These are phyloP conservation scores for Pontederia paniculata DNA, from an alignment of 176 grass and related monocot genomes.

Conservation along the genomic window DNA sequence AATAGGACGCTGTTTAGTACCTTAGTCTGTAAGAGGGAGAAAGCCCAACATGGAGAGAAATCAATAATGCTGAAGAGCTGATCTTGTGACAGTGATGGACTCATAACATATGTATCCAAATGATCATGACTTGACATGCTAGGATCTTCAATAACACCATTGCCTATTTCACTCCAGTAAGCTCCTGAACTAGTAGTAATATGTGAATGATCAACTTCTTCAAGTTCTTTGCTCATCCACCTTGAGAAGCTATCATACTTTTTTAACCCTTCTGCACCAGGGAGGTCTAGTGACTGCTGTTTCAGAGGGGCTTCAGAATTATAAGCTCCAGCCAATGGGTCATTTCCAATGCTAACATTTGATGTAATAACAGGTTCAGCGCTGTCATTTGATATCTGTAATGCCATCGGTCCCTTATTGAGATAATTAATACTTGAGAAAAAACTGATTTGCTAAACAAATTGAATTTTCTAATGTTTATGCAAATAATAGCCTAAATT, in stretches of 20 bases:
- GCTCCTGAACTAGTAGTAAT: constrained; percentile 67
- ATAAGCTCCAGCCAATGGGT: constrained; percentile 27
- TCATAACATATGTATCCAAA: constrained; percentile 62
- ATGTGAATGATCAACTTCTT: constrained; percentile 67
- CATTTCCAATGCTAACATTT: constrained; percentile 32
- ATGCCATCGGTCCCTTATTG: constrained; percentile 6
- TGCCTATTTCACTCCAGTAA: constrained; percentile 63
- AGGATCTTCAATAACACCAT: constrained; percentile 47
- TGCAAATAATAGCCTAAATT: too few relatives aligned
- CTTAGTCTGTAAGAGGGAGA: constrained; percentile 44
- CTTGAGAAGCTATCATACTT: constrained; percentile 96
- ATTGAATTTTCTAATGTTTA: too few relatives aligned
- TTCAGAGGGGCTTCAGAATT: constrained; percentile 37
- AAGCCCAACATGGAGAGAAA: constrained; percentile 81
- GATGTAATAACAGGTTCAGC: constrained; percentile 24
- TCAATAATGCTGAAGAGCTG: constrained; percentile 99
- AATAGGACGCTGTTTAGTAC: constrained; percentile 13
- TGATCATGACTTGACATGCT: constrained; percentile 60
- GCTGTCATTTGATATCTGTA: constrained; percentile 33
- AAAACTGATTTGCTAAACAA: neutral
- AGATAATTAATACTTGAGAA: neutral
- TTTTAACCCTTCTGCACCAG: constrained; percentile 67
- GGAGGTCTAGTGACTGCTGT: constrained; percentile 52
- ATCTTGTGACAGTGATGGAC: constrained; percentile 81
- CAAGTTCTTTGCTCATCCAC: constrained; percentile 92